phyloP scores from a whole-genome alignment of 345 rosid species.

The Eutrema yunnanense region DNA sequence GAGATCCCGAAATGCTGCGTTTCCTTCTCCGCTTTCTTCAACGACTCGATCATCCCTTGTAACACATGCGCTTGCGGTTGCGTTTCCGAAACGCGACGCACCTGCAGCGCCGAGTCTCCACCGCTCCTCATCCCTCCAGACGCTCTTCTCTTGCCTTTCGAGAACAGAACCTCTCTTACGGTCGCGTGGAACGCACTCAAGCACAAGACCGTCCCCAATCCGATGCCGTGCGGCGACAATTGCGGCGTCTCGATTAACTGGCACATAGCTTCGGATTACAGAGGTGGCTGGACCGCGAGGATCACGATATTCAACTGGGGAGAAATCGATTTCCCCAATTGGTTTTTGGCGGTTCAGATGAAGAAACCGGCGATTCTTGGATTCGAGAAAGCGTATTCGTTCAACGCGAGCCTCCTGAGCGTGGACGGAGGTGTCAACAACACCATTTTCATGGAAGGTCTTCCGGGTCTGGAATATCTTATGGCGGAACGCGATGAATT shows the following conservation, averaged over 20 bases:
- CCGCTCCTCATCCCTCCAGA: constrained; percentile 80
- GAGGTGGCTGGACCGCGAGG: constrained; percentile 85
- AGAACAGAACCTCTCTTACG: constrained; percentile 59
- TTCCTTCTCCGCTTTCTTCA: constrained; percentile 85
- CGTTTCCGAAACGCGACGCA: constrained; percentile 39
- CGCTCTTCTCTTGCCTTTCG: constrained; percentile 83
- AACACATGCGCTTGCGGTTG: constrained; percentile 96
- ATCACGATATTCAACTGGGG: constrained; percentile 92
- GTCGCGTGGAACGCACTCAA: constrained; percentile 78
- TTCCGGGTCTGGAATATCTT: constrained; percentile 64
- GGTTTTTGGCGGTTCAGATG: constrained; percentile 80
- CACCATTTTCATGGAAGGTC: constrained; percentile 80
- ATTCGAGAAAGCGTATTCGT: constrained; percentile 70
- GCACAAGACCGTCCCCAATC: constrained; percentile 58
- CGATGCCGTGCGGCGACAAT: constrained; percentile 85
- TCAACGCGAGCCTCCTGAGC: constrained; percentile 51
- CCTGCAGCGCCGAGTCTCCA: constrained; percentile 61
- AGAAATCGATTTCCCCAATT: constrained; percentile 59
- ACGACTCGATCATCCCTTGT: constrained; percentile 85
- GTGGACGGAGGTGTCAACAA: constrained; percentile 43
- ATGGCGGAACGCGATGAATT: constrained; percentile 60
- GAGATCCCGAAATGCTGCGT: constrained; percentile 81
- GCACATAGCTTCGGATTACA: constrained; percentile 73
- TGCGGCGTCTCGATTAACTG: constrained; percentile 95
- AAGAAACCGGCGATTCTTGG: constrained; percentile 59